phyloP scores from a whole-genome alignment of 2,329 filamentous ascomycete genomes.

The Colletotrichum ledebouriae region DNA sequence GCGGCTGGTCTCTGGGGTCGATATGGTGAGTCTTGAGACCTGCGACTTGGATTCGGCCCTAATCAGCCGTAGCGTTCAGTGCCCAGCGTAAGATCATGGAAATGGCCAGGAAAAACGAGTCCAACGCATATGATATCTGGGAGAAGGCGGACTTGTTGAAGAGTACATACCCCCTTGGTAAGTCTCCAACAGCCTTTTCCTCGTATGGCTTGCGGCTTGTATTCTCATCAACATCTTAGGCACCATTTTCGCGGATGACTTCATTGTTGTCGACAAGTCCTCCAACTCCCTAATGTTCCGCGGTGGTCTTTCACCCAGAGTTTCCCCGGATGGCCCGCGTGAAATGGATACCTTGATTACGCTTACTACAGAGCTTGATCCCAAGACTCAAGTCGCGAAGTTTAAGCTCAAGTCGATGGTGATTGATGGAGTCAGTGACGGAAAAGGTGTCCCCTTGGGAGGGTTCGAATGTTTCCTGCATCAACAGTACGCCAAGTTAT shows the following conservation, averaged over 20 bases:
- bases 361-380: constrained; percentile 24
- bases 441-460: constrained; percentile 2
- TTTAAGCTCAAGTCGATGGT: constrained; percentile 34
- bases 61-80: constrained; percentile 1
- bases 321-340: neutral
- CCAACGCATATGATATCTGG: constrained; percentile 29
- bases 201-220: no score
- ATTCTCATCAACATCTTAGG: constrained; percentile 6
- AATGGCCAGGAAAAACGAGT: constrained; percentile 18
- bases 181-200: neutral
- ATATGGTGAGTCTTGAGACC: constrained; percentile 29
- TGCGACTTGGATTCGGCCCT: neutral
- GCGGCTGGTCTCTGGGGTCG: constrained; percentile 38
- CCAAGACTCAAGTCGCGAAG: neutral
- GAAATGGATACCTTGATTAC: constrained; percentile 35
- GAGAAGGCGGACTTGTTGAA: constrained; percentile 17
- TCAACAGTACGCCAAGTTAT: constrained; percentile 29
- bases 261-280: constrained; percentile 38
- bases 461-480: neutral
- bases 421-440: constrained; percentile 14
- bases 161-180: constrained; percentile 23
- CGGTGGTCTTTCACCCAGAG: constrained; percentile 29
- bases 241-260: constrained; percentile 38
- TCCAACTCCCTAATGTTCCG: constrained; percentile 22
- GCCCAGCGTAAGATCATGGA: constrained; percentile 32